Evolutionary conservation across 768 basidiomycete species (phyloP), one percentile per base, ranked within the genome.

Genomic region (Trametes elegans): DNA sequence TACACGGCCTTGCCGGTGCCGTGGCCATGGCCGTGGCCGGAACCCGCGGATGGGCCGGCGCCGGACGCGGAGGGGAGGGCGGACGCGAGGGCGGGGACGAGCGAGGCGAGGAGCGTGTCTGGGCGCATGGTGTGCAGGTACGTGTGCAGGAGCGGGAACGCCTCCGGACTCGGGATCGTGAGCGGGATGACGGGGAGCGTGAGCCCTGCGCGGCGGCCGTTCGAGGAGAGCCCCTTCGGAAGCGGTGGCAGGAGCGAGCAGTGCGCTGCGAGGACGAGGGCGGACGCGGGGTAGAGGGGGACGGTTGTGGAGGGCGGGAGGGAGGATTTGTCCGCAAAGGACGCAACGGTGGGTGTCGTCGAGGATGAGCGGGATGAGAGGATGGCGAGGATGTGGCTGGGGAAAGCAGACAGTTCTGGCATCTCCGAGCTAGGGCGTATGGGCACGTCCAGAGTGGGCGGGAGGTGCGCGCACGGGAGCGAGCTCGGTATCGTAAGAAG

Each of bases 51-150:
- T 28, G 29, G 42, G 46, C 32, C 32, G 21, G 24, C 62, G 29
- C 36, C 63, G 49, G 48, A 43, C 36, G 40, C 29, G 38, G 27
- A 49, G 42, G 59, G 68, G 57, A 55, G 67, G 47, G 36, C 41
- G 44, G 16, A 47, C 28, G 61, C 62, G 56, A 64, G 68, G 16
- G 63, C 53, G 26, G 77, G 70, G 56, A 78, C 62, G 36, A 89
- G 74, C 3, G 76, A 65, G 9, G 71, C 68, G 55, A 88, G 73
- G 21, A 93, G 75, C 34, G 65, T 62, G n/a, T 74, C 67, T 0
- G 75, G 56, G 48, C 79, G 73, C 55, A 83, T 84, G 10, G 80
- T 83, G 70, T 92, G 90, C 49, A 92, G 75, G 73, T 81, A 92
- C 11, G 75, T 67, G 48, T 80, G 75, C 26, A 93, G 73, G 28